Conservation (phyloP, 1,284 basidiomycete genomes). For the Xerocomus cyaneibrunnescens region DNA sequence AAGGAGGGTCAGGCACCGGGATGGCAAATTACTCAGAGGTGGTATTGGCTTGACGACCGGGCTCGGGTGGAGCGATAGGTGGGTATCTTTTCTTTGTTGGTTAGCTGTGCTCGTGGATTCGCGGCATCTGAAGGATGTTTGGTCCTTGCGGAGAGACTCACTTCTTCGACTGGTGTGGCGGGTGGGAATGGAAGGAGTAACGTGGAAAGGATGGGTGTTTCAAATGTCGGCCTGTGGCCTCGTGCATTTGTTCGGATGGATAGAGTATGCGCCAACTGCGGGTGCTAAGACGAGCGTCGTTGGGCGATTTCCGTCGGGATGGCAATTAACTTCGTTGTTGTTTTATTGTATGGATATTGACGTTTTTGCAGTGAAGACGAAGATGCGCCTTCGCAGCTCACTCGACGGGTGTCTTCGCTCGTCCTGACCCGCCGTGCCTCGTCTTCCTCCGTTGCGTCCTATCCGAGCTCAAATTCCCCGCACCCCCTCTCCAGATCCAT, state of each 20-base stretch:
- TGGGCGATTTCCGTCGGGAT: not conserved
- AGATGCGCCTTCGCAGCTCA: conserved; percentile 73
- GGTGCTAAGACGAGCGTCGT: not conserved
- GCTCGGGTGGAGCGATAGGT: conserved; percentile 82
- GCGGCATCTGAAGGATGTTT: not conserved
- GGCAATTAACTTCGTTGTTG: conserved; percentile 5
- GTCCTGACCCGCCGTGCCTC: conserved; percentile 47
- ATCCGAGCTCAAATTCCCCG: conserved; percentile 13
- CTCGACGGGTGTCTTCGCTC: conserved; percentile 58
- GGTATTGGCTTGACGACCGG: conserved; percentile 80
- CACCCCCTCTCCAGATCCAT: conserved; percentile 37
- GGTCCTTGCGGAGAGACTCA: not conserved
- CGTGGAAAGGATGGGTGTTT: not conserved
- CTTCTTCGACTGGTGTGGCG: not conserved
- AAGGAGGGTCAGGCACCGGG: conserved; percentile 65
- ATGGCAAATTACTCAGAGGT: conserved; percentile 63
- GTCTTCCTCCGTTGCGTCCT: conserved; percentile 30
- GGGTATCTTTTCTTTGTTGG: conserved; percentile 19
- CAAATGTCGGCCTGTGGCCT: not conserved
- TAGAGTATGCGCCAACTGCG: conserved; percentile 5
- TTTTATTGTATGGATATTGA: conserved; percentile 4
- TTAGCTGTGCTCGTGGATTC: not conserved
- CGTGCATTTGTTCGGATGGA: conserved; percentile 14
- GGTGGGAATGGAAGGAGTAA: not conserved
- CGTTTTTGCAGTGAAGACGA: conserved; percentile 64